phyloP scores from a whole-genome alignment of 106 monocot genomes.

The Acorus calamus region DNA sequence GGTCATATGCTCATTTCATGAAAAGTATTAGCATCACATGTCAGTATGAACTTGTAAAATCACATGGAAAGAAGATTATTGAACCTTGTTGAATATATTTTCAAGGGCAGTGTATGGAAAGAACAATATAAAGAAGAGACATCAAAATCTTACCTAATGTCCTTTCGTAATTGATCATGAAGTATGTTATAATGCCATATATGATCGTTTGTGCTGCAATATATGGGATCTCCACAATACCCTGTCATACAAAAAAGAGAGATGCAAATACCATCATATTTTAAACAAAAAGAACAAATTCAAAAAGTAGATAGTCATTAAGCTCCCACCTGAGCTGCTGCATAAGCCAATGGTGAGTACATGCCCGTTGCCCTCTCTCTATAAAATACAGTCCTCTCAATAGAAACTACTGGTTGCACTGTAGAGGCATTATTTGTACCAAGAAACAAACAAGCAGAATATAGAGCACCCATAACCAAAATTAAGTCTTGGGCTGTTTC shows the following conservation, averaged over 20 bases:
- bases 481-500: slow-evolving; percentile 29
- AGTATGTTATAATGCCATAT: slow-evolving; percentile 51
- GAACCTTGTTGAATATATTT: neutral
- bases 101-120: too few species aligned
- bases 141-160: slow-evolving; percentile 18
- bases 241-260: slow-evolving; percentile 18
- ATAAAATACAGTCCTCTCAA: slow-evolving; percentile 62
- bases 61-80: neutral
- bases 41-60: too few species aligned
- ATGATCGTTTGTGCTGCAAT: slow-evolving; percentile 35
- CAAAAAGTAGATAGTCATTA: neutral
- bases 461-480: slow-evolving; percentile 44
- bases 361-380: slow-evolving; percentile 54
- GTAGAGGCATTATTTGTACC: slow-evolving; percentile 49
- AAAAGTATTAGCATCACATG: too few species aligned
- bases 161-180: slow-evolving; percentile 56
- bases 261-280: too few species aligned
- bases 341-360: slow-evolving; percentile 76
- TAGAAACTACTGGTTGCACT: slow-evolving; percentile 47
- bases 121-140: neutral
- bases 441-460: slow-evolving; percentile 56
- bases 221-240: slow-evolving; percentile 57
- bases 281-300: neutral
- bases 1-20: too few species aligned
- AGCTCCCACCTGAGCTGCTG: slow-evolving; percentile 51